Base-by-base conservation (phyloP, 352 stramenopile genomes). In the Pythium folliculosum region DNA sequence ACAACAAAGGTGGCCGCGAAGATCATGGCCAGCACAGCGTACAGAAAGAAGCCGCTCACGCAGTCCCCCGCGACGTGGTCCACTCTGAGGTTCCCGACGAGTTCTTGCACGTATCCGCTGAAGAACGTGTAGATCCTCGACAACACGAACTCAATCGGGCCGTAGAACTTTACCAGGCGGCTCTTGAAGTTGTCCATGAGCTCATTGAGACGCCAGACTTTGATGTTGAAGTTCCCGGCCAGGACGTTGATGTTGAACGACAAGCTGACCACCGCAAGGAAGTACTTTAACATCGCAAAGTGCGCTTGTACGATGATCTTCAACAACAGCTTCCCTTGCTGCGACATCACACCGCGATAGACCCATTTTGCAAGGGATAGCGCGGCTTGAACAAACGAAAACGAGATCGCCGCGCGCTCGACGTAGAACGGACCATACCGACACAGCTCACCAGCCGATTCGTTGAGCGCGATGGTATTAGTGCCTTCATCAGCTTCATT, bases 221-320 rank as follows among this genome's bases (percentile, higher is more conserved):
- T 38, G 8, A 83, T 51, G 0, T 73, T 69, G 68, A 86, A 81
- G 37, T 77, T 77, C 0, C 60, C 70, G 1, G 72, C 68, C 8
- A 88, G 59, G 43, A 88, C 76, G 1, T 70, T 77, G 25, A 88
- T 75, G 72, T 88, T 88, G 78, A 88, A 88, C 5, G 77, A 86
- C 45, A 88, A 76, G 77, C 73, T 85, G 45, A 88, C 62, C 17
- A 88, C 67, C 0, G 66, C 64, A 16, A 88, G 54, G 43, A 86
- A 78, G 64, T 86, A 86, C 60, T 88, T 88, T 55, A 77, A 3
- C 6, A 74, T 14, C 3, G 70, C 52, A 16, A 88, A 60, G 2
- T 72, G 14, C 2, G 58, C 60, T 49, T 84, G 70, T 0, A 58
- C 60, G 1, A 71, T 8, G 5, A 70, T 30, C 43, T 83, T 84